Base-by-base conservation (phyloP, 1,284 basidiomycete genomes). In the Ustilago loliicola region DNA sequence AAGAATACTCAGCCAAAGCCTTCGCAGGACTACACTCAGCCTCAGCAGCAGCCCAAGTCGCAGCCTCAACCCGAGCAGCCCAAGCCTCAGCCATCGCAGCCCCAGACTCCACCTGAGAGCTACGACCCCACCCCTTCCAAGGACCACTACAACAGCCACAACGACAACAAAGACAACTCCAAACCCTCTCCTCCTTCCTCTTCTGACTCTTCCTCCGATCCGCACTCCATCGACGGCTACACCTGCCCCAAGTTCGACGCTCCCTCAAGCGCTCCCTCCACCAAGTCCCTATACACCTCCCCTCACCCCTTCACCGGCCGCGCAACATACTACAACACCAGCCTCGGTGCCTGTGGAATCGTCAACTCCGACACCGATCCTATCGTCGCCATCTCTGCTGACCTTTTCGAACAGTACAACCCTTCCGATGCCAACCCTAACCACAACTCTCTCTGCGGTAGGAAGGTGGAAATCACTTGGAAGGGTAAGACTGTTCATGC, bases 391-490 rank as follows among this genome's bases (percentile, higher is more conserved):
- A 40, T 81, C 30, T 79, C 84, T 4, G 27, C 45, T n/a, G 60
- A 66, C 38, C 34, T 83, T 5, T 84, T 76, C 45, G 65, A 85
- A 38, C 53, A 62, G n/a, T 69, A 72, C 71, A 80, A 69, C 38
- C 69, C 72, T 0, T 23, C 51, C 9, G 48, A 62, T 3, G 73
- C 67, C 63, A 70, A 73, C 48, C 53, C 72, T 9, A 75, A 75
- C 66, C 54, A 71, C 36, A 78, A 75, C 60, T 60, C 72, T 13
- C 62, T 75, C 8, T 94, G 93, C 86, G 90, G 89, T 81, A 87
- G 90, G 83, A 82, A 80, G 19, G 91, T 94, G 77, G 90, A 89
- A n/a, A 92, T 94, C 82, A 86, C 88, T 1, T 77, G 79, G 70
- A 90, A 89, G 81, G 64, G 71, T 15, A 74, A 88, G 17, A 89